These are phyloP conservation scores for Collybia sordida DNA, from an alignment of 768 basidiomycete species.

Conservation along the genomic window DNA sequence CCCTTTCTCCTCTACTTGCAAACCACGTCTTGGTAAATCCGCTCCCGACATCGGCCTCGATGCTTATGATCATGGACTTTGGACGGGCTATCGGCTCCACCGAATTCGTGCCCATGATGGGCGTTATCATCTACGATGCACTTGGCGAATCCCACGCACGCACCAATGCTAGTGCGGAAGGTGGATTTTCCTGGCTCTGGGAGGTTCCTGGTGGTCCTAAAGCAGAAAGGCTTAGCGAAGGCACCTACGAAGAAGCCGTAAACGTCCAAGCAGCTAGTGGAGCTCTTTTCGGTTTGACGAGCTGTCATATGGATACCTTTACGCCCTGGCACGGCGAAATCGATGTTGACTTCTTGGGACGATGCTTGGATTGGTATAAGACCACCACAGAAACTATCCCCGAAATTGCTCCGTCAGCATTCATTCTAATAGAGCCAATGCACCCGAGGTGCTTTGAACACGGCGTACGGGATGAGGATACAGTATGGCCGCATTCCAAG, in stretches of 20 bases:
- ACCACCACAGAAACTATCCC: neutral
- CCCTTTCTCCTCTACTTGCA: neutral
- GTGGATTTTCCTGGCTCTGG: constrained; percentile 1
- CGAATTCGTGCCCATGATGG: neutral
- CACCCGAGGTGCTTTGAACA: neutral
- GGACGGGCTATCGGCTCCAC: neutral
- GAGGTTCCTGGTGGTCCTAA: neutral
- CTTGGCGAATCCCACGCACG: neutral
- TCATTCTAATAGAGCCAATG: neutral
- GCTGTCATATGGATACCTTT: neutral
- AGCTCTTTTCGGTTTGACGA: neutral
- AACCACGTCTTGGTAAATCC: neutral
- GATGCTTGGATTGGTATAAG: neutral
- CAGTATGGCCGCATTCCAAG: neutral
- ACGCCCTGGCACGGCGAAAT: neutral
- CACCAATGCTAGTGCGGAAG: neutral
- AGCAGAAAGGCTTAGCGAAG: neutral
- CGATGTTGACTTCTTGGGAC: neutral
- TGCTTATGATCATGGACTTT: neutral
- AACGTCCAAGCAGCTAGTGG: neutral
- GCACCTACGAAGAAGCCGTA: neutral
- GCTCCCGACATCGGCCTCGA: neutral
- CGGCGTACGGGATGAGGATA: neutral
- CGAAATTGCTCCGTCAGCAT: neutral
- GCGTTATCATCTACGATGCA: neutral